Conservation (phyloP, 345 rosid species). For the Salix suchowensis region DNA sequence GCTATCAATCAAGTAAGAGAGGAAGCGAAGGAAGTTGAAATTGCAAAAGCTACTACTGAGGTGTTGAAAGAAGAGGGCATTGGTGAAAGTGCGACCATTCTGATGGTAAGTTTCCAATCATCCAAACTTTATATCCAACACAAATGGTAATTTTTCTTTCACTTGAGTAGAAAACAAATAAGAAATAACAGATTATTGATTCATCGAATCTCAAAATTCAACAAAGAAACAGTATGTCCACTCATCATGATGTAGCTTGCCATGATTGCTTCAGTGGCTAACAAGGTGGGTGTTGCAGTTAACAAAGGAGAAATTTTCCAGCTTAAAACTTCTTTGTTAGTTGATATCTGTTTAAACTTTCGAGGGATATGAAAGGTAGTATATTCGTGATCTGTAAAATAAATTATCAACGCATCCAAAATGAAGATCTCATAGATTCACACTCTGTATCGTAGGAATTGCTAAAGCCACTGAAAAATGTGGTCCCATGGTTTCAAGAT, state of each 20-base stretch:
- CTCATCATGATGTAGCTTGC: not conserved
- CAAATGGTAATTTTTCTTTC: not conserved
- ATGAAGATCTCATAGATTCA: not conserved
- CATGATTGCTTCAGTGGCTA: not conserved
- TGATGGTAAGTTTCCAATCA: constrained; percentile 45
- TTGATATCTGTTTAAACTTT: no score
- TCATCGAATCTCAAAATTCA: not conserved
- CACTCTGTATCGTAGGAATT: constrained; percentile 49
- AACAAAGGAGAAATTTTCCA: no score
- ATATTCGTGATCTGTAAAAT: not conserved
- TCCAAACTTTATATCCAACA: not conserved
- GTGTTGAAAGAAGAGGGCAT: constrained; percentile 76
- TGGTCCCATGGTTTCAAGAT: constrained; percentile 42
- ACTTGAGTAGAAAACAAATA: not conserved
- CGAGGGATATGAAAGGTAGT: not conserved
- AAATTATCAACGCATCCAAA: not conserved
- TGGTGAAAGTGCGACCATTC: constrained; percentile 50
- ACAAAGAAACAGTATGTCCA: no score
- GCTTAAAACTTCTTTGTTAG: no score
- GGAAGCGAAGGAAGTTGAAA: constrained; percentile 50
- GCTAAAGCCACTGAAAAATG: constrained; percentile 50
- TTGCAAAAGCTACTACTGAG: constrained; percentile 62
- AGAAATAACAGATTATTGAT: not conserved
- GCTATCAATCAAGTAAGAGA: constrained; percentile 54
- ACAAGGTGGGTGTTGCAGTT: no score